Percentiles rank a stretch among this genome's conserved stretches.
Conservation (phyloP, 2,329 filamentous ascomycete genomes). For the Fusarium keratoplasticum region DNA sequence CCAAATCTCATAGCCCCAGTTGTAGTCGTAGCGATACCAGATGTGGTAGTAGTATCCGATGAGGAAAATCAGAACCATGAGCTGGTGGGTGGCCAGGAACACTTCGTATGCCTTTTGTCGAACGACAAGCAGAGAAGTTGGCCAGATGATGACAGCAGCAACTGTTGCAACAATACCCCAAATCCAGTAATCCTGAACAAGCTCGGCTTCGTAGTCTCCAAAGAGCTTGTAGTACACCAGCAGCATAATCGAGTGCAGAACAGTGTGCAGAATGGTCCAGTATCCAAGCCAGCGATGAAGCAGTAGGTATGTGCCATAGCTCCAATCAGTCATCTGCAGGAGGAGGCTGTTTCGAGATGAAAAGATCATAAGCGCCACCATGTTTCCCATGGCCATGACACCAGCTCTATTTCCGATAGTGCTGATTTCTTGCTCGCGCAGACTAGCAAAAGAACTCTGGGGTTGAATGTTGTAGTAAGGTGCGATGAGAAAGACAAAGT, state of each 20-base stretch:
- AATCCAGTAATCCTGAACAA: slow-evolving; percentile 46
- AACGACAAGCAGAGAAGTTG: slow-evolving; percentile 43
- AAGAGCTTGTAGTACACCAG: slow-evolving; percentile 42
- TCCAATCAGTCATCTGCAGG: slow-evolving; percentile 52
- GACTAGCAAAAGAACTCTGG: slow-evolving; percentile 42
- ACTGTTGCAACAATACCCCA: slow-evolving; percentile 50
- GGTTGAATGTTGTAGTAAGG: slow-evolving; percentile 46
- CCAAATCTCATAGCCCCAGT: slow-evolving; percentile 55
- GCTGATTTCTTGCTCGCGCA: slow-evolving; percentile 44
- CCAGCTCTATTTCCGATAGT: slow-evolving; percentile 52
- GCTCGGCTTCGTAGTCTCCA: slow-evolving; percentile 42
- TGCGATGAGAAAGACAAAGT: slow-evolving; percentile 48
- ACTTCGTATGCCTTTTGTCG: slow-evolving; percentile 48
- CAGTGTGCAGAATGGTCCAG: slow-evolving; percentile 85
- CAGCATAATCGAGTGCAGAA: slow-evolving; percentile 56
- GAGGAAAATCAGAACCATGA: slow-evolving; percentile 49
- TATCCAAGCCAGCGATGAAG: slow-evolving; percentile 60
- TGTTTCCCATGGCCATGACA: slow-evolving; percentile 49
- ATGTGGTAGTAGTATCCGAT: slow-evolving; percentile 52
- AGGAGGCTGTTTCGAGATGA: slow-evolving; percentile 51
- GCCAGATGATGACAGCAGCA: slow-evolving; percentile 41
- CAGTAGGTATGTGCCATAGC: slow-evolving; percentile 50
- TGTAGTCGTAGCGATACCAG: slow-evolving; percentile 48
- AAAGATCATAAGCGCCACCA: slow-evolving; percentile 49
- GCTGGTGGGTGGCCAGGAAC: slow-evolving; percentile 49